Conservation (phyloP, 805 yeast genomes). For the Hyphopichia homilentoma region DNA sequence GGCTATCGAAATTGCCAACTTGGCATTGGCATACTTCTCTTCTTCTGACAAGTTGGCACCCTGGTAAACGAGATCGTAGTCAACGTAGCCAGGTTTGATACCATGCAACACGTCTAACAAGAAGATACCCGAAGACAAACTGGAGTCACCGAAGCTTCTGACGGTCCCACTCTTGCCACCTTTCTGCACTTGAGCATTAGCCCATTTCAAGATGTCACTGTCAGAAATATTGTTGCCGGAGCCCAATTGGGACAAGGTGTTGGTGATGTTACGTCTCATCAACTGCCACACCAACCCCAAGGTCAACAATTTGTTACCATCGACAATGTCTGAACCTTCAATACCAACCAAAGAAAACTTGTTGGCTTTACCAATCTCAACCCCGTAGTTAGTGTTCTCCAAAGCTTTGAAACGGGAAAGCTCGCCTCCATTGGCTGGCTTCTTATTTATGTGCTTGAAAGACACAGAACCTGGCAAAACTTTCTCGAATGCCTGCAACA, state of each 20-base stretch:
- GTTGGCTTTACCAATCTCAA: constrained; percentile 89
- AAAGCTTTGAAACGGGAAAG: constrained; percentile 89
- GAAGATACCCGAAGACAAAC: constrained; percentile 74
- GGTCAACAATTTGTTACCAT: constrained; percentile 84
- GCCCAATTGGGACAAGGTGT: constrained; percentile 70
- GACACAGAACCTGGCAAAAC: constrained; percentile 92
- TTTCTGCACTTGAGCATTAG: constrained; percentile 76
- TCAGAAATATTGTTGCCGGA: constrained; percentile 63
- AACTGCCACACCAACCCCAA: constrained; percentile 97
- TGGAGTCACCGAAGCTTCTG: constrained; percentile 82
- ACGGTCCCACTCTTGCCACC: constrained; percentile 76
- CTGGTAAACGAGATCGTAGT: constrained; percentile 82
- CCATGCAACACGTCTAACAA: constrained; percentile 89
- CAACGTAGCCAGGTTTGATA: constrained; percentile 95
- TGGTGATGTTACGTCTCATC: constrained; percentile 92
- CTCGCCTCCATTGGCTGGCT: constrained; percentile 71
- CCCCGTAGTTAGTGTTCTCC: constrained; percentile 98
- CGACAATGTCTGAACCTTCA: constrained; percentile 95
- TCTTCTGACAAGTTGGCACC: constrained; percentile 67
- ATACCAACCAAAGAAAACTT: constrained; percentile 94
- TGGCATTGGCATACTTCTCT: constrained; percentile 89
- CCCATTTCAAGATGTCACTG: constrained; percentile 89
- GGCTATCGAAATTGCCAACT: constrained; percentile 95
- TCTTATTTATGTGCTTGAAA: constrained; percentile 74
- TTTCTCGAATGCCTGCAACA: constrained; percentile 91